Conservation (phyloP, 225 moss, liverwort and hornwort species). For the Bryum argenteum region DNA sequence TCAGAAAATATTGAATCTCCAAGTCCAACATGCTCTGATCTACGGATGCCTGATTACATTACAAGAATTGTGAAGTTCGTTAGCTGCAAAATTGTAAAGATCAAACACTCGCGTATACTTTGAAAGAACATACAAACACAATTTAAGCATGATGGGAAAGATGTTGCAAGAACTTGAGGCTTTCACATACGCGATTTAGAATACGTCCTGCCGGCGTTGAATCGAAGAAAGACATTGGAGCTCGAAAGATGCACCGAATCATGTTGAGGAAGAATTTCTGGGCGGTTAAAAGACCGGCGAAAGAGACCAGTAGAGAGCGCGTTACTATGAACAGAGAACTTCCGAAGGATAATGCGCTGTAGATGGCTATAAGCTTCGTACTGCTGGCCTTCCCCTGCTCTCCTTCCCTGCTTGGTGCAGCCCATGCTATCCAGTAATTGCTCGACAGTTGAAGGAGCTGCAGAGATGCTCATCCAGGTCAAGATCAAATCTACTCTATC, state of each 20-base stretch:
- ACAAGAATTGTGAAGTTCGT: background rate
- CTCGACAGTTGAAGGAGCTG: conserved; percentile 57
- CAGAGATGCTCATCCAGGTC: background rate
- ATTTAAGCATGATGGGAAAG: background rate
- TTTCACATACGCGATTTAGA: conserved; percentile 55
- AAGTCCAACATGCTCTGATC: conserved; percentile 79
- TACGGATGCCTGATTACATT: conserved; percentile 68
- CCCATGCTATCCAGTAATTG: conserved; percentile 71
- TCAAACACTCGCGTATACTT: background rate
- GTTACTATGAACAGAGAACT: conserved; percentile 58
- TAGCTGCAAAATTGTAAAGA: background rate
- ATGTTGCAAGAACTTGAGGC: conserved; percentile 8
- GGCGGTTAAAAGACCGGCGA: conserved; percentile 46
- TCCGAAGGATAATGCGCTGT: conserved; percentile 49
- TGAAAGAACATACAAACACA: no score
- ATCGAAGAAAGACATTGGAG: conserved; percentile 71
- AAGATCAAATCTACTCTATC: conserved; percentile 1
- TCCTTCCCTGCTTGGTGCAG: conserved; percentile 54
- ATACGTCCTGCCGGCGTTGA: conserved; percentile 66
- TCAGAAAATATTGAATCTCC: conserved; percentile 53
- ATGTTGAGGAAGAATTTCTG: conserved; percentile 62
- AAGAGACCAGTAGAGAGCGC: conserved; percentile 46
- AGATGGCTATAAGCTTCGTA: conserved; percentile 55
- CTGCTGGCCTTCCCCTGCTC: conserved; percentile 46
- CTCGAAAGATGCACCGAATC: conserved; percentile 67